phyloP scores from a whole-genome alignment of 2,329 filamentous ascomycete genomes.

The Akanthomyces lecanii region DNA sequence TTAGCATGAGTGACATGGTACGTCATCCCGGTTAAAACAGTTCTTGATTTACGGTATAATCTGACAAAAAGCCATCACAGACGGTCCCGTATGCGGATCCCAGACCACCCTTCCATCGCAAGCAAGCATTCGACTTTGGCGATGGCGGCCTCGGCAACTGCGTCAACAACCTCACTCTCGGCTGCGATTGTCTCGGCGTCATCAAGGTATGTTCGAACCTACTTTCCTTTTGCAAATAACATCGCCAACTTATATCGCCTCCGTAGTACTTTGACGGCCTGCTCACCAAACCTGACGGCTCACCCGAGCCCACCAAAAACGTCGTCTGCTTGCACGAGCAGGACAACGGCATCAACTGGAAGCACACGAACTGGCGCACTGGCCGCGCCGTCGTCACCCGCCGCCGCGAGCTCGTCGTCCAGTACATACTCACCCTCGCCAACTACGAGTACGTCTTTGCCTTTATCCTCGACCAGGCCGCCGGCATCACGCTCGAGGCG shows the following conservation, averaged over 20 bases:
- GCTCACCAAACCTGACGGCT: conserved; percentile 27
- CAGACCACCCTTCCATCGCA: conserved; percentile 58
- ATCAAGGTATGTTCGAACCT: conserved; percentile 37
- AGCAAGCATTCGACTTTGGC: conserved; percentile 67
- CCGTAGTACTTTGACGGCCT: conserved; percentile 34
- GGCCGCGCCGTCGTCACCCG: conserved; percentile 52
- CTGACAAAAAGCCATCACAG: conserved; percentile 4
- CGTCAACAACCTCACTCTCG: conserved; percentile 62
- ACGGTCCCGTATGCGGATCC: conserved; percentile 62
- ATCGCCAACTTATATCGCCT: neutral
- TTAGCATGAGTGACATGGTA: conserved; percentile 66
- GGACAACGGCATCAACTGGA: conserved; percentile 54
- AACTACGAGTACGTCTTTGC: conserved; percentile 56
- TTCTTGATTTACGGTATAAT: neutral
- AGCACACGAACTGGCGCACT: conserved; percentile 57
- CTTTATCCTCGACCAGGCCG: conserved; percentile 50
- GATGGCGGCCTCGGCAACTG: conserved; percentile 61
- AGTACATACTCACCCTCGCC: conserved; percentile 58
- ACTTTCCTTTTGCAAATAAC: too few relatives aligned
- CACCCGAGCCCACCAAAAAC: conserved; percentile 41
- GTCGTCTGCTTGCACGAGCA: conserved; percentile 33
- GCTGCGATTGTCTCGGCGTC: conserved; percentile 64
- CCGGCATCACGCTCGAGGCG: conserved; percentile 31
- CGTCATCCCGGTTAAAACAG: neutral
- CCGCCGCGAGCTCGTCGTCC: conserved; percentile 53